These are phyloP conservation scores for Colletotrichum spaethianum DNA, from an alignment of 2,329 filamentous ascomycete genomes.

Conservation along the genomic window DNA sequence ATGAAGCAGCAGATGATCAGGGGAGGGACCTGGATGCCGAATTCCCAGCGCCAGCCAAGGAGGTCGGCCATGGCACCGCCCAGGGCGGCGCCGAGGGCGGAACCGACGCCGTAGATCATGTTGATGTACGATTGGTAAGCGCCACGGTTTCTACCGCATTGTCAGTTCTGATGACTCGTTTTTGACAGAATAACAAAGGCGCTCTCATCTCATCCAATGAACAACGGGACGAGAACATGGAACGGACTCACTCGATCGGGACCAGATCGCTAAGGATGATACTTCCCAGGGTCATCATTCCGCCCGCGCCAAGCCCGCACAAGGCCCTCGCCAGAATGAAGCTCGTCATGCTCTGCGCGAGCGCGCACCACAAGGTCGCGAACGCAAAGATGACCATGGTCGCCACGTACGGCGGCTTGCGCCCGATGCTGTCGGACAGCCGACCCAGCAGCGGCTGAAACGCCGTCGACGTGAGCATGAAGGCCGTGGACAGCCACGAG, in stretches of 20 bases:
- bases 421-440: slow-evolving; percentile 80
- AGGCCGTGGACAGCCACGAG: slow-evolving; percentile 86
- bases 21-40: slow-evolving; percentile 71
- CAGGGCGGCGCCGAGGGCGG: slow-evolving; percentile 75
- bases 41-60: slow-evolving; percentile 82
- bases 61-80: slow-evolving; percentile 79
- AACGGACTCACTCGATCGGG: slow-evolving; percentile 72
- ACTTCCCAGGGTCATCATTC: slow-evolving; percentile 76
- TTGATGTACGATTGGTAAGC: slow-evolving; percentile 82
- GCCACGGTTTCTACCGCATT: slow-evolving; percentile 63
- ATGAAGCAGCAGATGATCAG: slow-evolving; percentile 62
- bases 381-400: slow-evolving; percentile 74
- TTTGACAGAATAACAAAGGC: not conserved
- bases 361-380: slow-evolving; percentile 78
- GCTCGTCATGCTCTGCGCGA: slow-evolving; percentile 76
- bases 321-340: slow-evolving; percentile 80
- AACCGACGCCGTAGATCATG: slow-evolving; percentile 72
- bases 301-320: slow-evolving; percentile 81
- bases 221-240: not conserved
- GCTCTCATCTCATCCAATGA: not conserved
- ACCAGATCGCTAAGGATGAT: slow-evolving; percentile 83
- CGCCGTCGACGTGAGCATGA: slow-evolving; percentile 81
- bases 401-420: slow-evolving; percentile 76
- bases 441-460: slow-evolving; percentile 83
- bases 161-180: not conserved